A percentile compares a stretch with the other conserved stretches of the same genome.
Conservation (phyloP, 2,329 filamentous ascomycete genomes). For the Aspergillus nomiae region DNA sequence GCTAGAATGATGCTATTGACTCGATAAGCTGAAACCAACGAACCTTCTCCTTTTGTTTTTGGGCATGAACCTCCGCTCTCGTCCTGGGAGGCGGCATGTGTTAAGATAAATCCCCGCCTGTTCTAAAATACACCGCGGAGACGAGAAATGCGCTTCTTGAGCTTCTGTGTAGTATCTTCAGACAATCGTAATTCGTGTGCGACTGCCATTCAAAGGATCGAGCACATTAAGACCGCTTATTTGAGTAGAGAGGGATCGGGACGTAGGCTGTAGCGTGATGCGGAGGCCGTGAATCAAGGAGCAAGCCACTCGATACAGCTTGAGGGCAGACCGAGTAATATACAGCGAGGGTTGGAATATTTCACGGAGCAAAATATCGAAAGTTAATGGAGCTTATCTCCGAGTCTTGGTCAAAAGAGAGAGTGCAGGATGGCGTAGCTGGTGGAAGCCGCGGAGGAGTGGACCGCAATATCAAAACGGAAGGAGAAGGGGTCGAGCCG, state of each 20-base stretch:
- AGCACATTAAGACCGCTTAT: not conserved
- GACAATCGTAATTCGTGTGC: slow-evolving; percentile 13
- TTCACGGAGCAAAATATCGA: not conserved
- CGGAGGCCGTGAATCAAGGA: slow-evolving; percentile 9
- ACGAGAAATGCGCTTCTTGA: slow-evolving; percentile 21
- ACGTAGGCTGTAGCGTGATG: slow-evolving; percentile 17
- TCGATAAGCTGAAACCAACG: slow-evolving; percentile 14
- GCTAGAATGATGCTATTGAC: not conserved
- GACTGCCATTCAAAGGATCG: slow-evolving; percentile 26
- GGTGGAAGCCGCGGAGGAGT: not conserved
- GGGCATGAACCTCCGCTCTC: slow-evolving; percentile 57
- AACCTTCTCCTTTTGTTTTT: slow-evolving; percentile 63
- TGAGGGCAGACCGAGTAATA: slow-evolving; percentile 4
- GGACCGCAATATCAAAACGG: slow-evolving; percentile 7
- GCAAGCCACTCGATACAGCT: not conserved
- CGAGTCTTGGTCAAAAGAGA: not conserved
- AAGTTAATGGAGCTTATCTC: not conserved
- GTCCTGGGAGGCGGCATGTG: slow-evolving; percentile 48
- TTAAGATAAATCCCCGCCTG: slow-evolving; percentile 32
- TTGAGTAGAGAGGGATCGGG: slow-evolving; percentile 3
- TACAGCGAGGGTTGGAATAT: not conserved
- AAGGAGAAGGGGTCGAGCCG: slow-evolving; percentile 13
- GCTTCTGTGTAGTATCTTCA: slow-evolving; percentile 15
- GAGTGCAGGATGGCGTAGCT: not conserved
- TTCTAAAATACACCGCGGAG: slow-evolving; percentile 26